Evolutionary conservation across 2,329 filamentous ascomycete genomes (phyloP).

Genomic region (Pseudomassariella vexata): DNA sequence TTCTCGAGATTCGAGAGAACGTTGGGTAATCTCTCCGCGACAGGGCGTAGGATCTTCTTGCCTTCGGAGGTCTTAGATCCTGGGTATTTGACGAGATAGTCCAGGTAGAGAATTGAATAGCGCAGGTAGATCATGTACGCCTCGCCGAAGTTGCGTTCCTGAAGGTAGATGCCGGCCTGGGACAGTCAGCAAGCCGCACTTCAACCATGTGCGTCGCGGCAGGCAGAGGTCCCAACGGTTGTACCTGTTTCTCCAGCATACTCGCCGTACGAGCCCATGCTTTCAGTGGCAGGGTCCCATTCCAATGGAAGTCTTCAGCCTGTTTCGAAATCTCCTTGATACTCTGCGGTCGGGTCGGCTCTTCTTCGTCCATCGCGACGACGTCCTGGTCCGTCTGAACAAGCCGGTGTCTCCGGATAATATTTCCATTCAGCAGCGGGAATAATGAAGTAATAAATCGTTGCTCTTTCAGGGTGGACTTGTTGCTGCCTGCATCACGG

Average conservation of each 20-base stretch:
- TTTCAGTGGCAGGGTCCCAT: slow-evolving; percentile 67
- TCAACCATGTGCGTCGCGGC: not conserved
- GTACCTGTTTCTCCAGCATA: slow-evolving; percentile 74
- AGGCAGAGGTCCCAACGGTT: too few relatives aligned
- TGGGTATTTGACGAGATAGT: slow-evolving; percentile 70
- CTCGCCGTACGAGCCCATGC: slow-evolving; percentile 79
- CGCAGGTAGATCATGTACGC: slow-evolving; percentile 90
- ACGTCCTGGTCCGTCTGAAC: too few relatives aligned
- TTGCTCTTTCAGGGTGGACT: too few relatives aligned
- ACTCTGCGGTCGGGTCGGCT: slow-evolving; percentile 54
- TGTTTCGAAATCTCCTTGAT: slow-evolving; percentile 71
- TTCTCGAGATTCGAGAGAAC: slow-evolving; percentile 69
- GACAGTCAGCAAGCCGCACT: slow-evolving; percentile 16
- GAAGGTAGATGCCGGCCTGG: slow-evolving; percentile 78
- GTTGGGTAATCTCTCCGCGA: slow-evolving; percentile 42
- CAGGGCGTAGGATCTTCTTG: slow-evolving; percentile 52
- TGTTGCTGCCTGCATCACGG: too few relatives aligned
- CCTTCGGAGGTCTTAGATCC: slow-evolving; percentile 63
- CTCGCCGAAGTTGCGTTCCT: slow-evolving; percentile 79
- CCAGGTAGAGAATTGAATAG: slow-evolving; percentile 77
- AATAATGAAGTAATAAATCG: slow-evolving; percentile 2
- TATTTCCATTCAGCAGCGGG: too few relatives aligned
- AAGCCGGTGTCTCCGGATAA: too few relatives aligned
- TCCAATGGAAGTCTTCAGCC: slow-evolving; percentile 78
- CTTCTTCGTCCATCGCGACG: slow-evolving; percentile 6